Base-by-base conservation (phyloP, 331 rosid species). In the Saraca asoca region DNA sequence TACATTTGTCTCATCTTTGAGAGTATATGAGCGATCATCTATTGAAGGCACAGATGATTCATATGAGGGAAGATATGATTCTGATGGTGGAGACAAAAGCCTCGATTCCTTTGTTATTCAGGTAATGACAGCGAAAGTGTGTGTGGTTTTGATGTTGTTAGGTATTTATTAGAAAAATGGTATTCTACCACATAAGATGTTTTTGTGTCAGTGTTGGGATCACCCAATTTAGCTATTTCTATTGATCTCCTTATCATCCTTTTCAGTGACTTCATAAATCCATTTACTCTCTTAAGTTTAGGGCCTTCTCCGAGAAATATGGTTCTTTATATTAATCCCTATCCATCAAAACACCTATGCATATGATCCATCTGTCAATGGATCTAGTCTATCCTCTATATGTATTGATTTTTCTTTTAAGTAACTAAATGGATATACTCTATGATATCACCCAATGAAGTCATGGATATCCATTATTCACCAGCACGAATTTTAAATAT, bases 41-140 rank as follows among this genome's bases (percentile, higher is more conserved):
- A 70, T 89, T 78, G 94, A 87, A 72, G 95, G 84, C 74, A 61
- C 85, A 33, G 90, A 87, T 74, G 91, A 87, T 77, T 82, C 95
- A 33, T 81, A 73, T 57, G 98, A 87, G 16, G 98, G 94, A 74
- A 87, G 90, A 72, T 93, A 93, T 70, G 98, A 93, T 73, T 93
- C 98, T 57, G 98, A 93, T 76, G 98, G 98, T 72, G 78, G 77
- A 16, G 96, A 93, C 76, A 90, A 76, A 85, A 87, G 94, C 84
- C 91, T 93, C 62, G 98, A 93, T 54, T 87, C 98, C 63, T 84
- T 90, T 82, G 79, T 85, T 58, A 84, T 90, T 71, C 98, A 93
- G 98, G 98, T 90, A 77, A 38, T 53, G 71, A 58, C 64, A 18
- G 45, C 50, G 45, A 45, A 58, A 43, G 51, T 58, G 49, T 73